These are phyloP conservation scores for Tricholoma saponaceum DNA, from an alignment of 768 basidiomycete genomes.

Conservation along the genomic window DNA sequence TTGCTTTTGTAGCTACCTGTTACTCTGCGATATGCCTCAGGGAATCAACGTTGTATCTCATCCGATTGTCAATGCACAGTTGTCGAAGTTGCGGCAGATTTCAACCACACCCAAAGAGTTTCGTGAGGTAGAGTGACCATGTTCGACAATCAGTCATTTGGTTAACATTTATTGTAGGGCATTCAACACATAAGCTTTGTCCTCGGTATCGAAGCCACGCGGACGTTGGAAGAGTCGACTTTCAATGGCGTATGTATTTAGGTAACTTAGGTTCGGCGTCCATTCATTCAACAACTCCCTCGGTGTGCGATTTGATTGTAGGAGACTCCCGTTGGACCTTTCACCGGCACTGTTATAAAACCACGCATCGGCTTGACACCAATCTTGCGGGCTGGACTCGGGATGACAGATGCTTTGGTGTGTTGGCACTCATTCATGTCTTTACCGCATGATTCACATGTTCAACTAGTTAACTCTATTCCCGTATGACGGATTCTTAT, in stretches of 20 bases:
- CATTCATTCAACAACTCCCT: constrained; percentile 1
- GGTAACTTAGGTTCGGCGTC: constrained; percentile 1
- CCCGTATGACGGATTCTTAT: constrained; percentile 49
- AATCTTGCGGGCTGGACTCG: constrained; percentile 88
- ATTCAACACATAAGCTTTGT: constrained; percentile 73
- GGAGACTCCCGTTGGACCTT: constrained; percentile 78
- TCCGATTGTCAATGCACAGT: constrained; percentile 67
- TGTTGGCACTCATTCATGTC: constrained; percentile 8
- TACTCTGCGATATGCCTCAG: constrained; percentile 19
- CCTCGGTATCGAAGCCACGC: constrained; percentile 80
- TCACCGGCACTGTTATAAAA: constrained; percentile 73
- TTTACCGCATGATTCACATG: constrained; percentile 1
- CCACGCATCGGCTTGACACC: constrained; percentile 83
- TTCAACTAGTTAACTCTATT: constrained; percentile 60
- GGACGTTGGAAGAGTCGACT: constrained; percentile 55
- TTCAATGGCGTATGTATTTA: constrained; percentile 57
- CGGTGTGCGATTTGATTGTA: constrained; percentile 20
- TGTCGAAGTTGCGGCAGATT: constrained; percentile 64
- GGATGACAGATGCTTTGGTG: constrained; percentile 86
- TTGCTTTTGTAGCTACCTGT: background rate
- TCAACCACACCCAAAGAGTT: constrained; percentile 70
- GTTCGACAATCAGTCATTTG: background rate
- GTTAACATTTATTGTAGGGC: constrained; percentile 40
- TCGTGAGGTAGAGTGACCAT: constrained; percentile 50
- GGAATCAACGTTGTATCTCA: constrained; percentile 57